phyloP scores from a whole-genome alignment of 768 basidiomycete species.

The Pleurotus djamor region DNA sequence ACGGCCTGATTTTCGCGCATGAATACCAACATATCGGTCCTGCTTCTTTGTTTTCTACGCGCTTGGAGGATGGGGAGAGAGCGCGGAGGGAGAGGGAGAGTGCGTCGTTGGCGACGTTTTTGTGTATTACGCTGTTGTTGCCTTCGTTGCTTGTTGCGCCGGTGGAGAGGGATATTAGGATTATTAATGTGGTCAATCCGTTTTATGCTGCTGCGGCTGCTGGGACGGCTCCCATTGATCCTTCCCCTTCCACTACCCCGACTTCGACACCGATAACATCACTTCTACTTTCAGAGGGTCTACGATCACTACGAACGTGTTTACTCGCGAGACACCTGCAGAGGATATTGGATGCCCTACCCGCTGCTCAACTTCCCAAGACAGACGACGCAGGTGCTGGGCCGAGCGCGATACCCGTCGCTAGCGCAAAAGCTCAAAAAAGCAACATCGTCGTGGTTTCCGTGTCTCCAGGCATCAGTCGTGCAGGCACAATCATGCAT shows the following conservation, averaged over 20 bases:
- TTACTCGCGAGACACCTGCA: constrained; percentile 80
- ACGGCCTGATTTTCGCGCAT: constrained; percentile 76
- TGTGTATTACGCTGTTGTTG: constrained; percentile 75
- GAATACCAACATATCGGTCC: constrained; percentile 70
- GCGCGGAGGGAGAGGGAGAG: constrained; percentile 40
- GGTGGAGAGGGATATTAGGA: constrained; percentile 86
- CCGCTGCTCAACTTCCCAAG: constrained; percentile 46
- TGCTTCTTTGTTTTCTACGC: constrained; percentile 21
- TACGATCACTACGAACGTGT: constrained; percentile 57
- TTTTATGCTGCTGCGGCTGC: constrained; percentile 76
- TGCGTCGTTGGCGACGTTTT: constrained; percentile 67
- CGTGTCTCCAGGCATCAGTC: constrained; percentile 76
- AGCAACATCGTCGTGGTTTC: constrained; percentile 76
- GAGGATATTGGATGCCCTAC: constrained; percentile 79
- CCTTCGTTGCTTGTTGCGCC: constrained; percentile 82
- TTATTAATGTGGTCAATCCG: constrained; percentile 84
- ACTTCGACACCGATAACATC: constrained; percentile 24
- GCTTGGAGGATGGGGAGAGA: constrained; percentile 15
- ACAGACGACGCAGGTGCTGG: constrained; percentile 9
- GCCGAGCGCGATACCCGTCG: constrained; percentile 26
- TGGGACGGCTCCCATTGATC: not conserved
- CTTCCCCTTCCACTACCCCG: constrained; percentile 27
- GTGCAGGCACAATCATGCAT: constrained; percentile 64
- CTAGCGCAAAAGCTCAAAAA: constrained; percentile 43
- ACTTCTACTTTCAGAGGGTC: constrained; percentile 59